Evolutionary conservation across 192 early-diverging fungal genomes (phyloP).

Genomic region (Chytriomyces sp.): DNA sequence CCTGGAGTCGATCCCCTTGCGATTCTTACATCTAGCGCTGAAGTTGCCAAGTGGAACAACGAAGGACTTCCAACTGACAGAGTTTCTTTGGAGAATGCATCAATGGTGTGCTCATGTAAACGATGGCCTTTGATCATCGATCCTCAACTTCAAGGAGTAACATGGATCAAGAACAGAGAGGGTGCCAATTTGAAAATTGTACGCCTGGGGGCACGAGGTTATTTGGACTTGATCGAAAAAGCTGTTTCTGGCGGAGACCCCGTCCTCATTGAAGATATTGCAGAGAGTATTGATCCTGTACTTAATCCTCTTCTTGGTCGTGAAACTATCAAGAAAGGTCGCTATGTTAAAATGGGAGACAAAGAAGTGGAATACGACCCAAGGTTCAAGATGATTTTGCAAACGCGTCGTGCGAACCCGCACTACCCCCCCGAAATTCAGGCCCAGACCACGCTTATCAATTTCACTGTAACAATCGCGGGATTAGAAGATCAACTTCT

Average conservation of each 20-base stretch:
- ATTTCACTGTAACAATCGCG: conserved; percentile 66
- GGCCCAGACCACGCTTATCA: conserved; percentile 66
- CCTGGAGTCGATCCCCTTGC: conserved; percentile 59
- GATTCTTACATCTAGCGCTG: conserved; percentile 59
- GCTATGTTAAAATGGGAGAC: conserved; percentile 70
- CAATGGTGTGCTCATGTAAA: conserved; percentile 64
- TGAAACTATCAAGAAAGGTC: conserved; percentile 68
- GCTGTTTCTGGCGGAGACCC: conserved; percentile 62
- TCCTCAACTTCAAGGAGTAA: conserved; percentile 69
- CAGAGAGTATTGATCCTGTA: conserved; percentile 63
- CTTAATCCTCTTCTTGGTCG: conserved; percentile 64
- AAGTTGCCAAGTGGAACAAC: conserved; percentile 70
- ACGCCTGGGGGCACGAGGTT: conserved; percentile 58
- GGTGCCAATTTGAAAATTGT: conserved; percentile 58
- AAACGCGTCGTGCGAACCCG: conserved; percentile 62
- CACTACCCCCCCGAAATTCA: conserved; percentile 73
- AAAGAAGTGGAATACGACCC: conserved; percentile 72
- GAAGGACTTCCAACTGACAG: conserved; percentile 66
- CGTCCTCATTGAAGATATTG: conserved; percentile 67
- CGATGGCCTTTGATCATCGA: conserved; percentile 71
- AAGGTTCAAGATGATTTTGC: conserved; percentile 64
- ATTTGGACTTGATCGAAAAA: conserved; percentile 65
- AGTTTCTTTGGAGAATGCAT: conserved; percentile 65
- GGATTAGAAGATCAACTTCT: conserved; percentile 69
- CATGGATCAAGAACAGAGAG: conserved; percentile 66